Evolutionary conservation across 2,329 filamentous ascomycete species (phyloP).

Genomic region (Alternaria atra): DNA sequence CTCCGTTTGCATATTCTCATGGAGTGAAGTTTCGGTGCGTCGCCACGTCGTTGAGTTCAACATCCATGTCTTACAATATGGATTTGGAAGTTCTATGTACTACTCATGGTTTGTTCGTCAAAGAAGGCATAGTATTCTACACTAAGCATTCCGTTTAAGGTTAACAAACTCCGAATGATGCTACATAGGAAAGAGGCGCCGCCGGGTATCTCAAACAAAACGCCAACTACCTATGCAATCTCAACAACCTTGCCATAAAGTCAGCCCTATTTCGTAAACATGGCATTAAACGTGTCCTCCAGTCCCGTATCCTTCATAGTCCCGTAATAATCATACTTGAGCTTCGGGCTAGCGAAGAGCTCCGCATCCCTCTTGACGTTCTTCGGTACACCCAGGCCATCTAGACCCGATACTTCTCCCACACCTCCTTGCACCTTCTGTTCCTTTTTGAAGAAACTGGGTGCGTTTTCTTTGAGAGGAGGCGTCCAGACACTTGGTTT

Average conservation of each 20-base stretch:
- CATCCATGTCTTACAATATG: not conserved
- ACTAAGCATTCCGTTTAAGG: not conserved
- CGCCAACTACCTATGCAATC: conserved; percentile 13
- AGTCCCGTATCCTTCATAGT: conserved; percentile 44
- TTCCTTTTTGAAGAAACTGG: conserved; percentile 62
- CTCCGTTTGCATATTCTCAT: not conserved
- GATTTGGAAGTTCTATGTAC: not conserved
- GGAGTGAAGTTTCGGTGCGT: conserved; percentile 3
- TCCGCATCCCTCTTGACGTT: conserved; percentile 41
- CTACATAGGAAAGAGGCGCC: conserved; percentile 9
- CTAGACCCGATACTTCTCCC: conserved; percentile 25
- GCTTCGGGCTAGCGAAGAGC: conserved; percentile 42
- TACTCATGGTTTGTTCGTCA: not conserved
- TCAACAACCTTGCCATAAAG: not conserved
- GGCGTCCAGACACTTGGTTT: conserved; percentile 57
- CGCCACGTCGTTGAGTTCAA: not conserved
- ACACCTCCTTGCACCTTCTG: conserved; percentile 24
- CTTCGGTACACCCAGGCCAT: conserved; percentile 36
- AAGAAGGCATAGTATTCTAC: not conserved
- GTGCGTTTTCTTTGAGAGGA: conserved; percentile 60
- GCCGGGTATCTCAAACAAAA: conserved; percentile 32
- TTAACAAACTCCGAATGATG: conserved; percentile 8
- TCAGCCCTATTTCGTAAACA: conserved; percentile 39
- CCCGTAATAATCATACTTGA: conserved; percentile 46
- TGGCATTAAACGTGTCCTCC: conserved; percentile 43